Base-by-base conservation (phyloP, 2,329 filamentous ascomycete genomes). In the Hymenoscyphus fructigenus region DNA sequence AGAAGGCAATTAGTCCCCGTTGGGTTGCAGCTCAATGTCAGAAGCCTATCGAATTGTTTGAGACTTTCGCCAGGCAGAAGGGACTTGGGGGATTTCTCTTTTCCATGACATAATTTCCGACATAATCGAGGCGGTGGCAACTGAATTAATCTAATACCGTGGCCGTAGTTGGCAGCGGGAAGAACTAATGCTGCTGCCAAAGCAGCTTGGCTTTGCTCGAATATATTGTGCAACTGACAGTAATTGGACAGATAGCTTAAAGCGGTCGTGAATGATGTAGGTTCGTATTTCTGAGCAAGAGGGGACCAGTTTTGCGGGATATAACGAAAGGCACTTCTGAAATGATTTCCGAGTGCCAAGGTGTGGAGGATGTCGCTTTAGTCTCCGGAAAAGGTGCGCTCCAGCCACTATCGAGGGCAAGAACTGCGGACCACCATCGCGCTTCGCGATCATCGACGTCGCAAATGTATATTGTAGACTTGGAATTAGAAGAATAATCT, bases 341-440 rank as follows among this genome's bases (percentile, higher is more conserved):
- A 59, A 61, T 36, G 57, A 67, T 38, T 34, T 68, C 60, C 34
- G 62, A 66, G 50, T 62, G 59, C 70, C 70, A 73, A 4, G 63
- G 71, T 32, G 70, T 66, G 57, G 50, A 71, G 67, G 47, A 64
- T 72, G 56, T 53, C 32, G 32, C 71, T 69, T 55, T 66, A 66
- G 36, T 65, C 58, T 41, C 65, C 53, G 17, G 53, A 60, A 68
- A 65, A 61, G 65, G 50, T 34, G 72, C 69, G 38, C 65, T 60
- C 74, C 73, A 76, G 36, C 73, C 68, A 3, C 65, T 50, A 34
- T 66, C 69, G 20, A 61, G 26, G 1, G 69, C 70, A 10, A 76
- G 67, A 61, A 76, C 64, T 28, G 67, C 65, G 63, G 61, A 60
- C 75, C 74, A 76, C 74, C 74, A 77, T 17, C 67, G 66, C 66